phyloP scores from a whole-genome alignment of 176 grass and related monocot genomes.

The Aechmea fasciata region DNA sequence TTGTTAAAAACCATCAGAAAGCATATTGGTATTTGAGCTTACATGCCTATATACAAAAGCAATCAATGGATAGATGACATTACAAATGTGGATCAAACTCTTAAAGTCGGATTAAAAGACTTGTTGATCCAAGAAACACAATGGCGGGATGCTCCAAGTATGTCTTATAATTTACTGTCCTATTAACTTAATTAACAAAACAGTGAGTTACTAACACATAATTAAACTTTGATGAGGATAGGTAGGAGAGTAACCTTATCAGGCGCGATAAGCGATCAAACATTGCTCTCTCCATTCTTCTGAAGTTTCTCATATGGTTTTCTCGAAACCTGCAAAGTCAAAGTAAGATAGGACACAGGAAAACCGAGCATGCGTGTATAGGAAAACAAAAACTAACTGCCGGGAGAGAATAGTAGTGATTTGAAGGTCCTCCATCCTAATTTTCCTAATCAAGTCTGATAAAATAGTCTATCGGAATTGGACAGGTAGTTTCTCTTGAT shows the following conservation, averaged over 20 bases:
- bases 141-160: background rate
- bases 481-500: too few species aligned
- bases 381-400: background rate
- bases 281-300: conserved; percentile 37
- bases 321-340: conserved; percentile 36
- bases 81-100: background rate
- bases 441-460: too few species aligned
- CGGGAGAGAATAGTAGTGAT: too few species aligned
- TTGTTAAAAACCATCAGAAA: background rate
- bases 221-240: background rate
- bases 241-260: background rate
- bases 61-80: conserved; percentile 37
- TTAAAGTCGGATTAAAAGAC: background rate
- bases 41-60: conserved; percentile 33
- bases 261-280: background rate
- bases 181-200: conserved; percentile 11
- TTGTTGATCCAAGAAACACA: conserved; percentile 5
- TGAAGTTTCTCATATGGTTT: conserved; percentile 51
- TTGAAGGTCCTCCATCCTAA: too few species aligned
- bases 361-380: background rate
- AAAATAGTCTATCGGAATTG: too few species aligned
- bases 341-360: background rate
- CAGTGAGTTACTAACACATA: background rate
- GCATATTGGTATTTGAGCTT: background rate
- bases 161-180: conserved; percentile 5